Percentiles rank a stretch among this genome's conserved stretches.
phyloP scores from a whole-genome alignment of 179 eudicot genomes.

The Silene noctiflora region DNA sequence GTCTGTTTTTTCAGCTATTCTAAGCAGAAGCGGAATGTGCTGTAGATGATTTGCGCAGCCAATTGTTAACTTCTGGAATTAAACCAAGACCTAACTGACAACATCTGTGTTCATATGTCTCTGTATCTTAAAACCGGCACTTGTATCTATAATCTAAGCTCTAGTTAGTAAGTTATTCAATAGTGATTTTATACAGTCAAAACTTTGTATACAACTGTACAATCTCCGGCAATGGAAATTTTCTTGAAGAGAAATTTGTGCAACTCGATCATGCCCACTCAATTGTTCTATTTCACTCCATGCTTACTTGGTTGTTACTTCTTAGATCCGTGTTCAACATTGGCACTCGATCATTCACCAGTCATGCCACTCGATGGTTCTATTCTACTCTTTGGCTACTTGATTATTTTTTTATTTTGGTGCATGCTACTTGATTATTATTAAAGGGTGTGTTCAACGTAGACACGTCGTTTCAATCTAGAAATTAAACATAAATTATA shows the following conservation, averaged over 20 bases:
- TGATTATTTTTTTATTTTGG: too few species aligned
- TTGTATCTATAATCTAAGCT: conserved; percentile 33
- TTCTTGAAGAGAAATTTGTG: conserved; percentile 10
- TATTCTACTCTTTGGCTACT: too few species aligned
- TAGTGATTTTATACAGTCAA: conserved; percentile 27
- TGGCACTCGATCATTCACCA: too few species aligned
- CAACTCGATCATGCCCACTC: not conserved
- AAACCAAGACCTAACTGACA: conserved; percentile 22
- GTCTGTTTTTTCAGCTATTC: conserved; percentile 72
- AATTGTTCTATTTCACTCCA: not conserved
- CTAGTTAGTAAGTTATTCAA: conserved; percentile 23
- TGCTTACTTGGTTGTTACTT: too few species aligned
- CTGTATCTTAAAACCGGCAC: conserved; percentile 24
- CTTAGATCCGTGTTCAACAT: too few species aligned
- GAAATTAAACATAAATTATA: too few species aligned
- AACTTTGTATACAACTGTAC: conserved; percentile 33
- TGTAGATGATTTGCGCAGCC: conserved; percentile 14
- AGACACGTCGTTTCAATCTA: too few species aligned
- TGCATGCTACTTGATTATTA: too few species aligned
- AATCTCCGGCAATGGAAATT: conserved; percentile 30
- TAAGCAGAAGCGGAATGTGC: conserved; percentile 24
- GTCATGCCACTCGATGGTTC: too few species aligned
- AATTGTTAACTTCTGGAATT: conserved; percentile 21
- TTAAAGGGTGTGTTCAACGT: too few species aligned
- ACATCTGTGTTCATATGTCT: conserved; percentile 34